Base-by-base conservation (phyloP, 352 stramenopile species). In the Plasmopara muralis region DNA sequence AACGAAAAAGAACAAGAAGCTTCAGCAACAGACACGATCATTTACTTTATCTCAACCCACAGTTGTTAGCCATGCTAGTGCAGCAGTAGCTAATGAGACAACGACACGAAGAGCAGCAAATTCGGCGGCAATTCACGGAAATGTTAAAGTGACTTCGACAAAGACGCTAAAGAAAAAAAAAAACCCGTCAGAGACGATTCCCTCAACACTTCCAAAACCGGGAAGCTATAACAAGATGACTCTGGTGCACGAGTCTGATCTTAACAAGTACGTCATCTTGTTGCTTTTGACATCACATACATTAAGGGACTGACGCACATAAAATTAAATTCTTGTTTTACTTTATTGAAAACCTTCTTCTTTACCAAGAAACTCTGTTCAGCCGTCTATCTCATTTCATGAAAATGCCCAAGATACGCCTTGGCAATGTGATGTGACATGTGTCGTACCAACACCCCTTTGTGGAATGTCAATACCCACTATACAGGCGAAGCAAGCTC, bases 331-430 rank as follows among this genome's bases (percentile, higher is more conserved):
- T 25, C 20, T 25, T 25, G 20, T 25, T 1, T 3, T 25, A 3
- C 3, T 25, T 3, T 25, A 25, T 3, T 3, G 20, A 25, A 25
- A 25, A 74, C 87, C 14, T 77, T 77, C 14, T 90, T 90, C 47
- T 60, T 3, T 90, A 18, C 60, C 86, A 0, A 77, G 77, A 1
- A 82, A 63, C 39, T 82, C 74, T 0, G 62, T 72, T 10, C 67
- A 71, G 47, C 64, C 57, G 51, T 88, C 80, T 28, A 85, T 87
- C 57, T 88, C 77, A 8, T 57, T 90, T 14, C 83, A 87, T 41
- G 75, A 75, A 25, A 87, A 77, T 50, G 66, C 83, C 18, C 80
- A 90, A 46, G 76, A 88, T 31, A 76, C 77, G n/a, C 62, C 88
- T 8, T 75, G 77, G 15, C 70, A 79, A 50, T 86, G 77, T 47